These are phyloP conservation scores for Herpetomonas samuelpessoai DNA, from an alignment of 208 protist species.

Conservation along the genomic window DNA sequence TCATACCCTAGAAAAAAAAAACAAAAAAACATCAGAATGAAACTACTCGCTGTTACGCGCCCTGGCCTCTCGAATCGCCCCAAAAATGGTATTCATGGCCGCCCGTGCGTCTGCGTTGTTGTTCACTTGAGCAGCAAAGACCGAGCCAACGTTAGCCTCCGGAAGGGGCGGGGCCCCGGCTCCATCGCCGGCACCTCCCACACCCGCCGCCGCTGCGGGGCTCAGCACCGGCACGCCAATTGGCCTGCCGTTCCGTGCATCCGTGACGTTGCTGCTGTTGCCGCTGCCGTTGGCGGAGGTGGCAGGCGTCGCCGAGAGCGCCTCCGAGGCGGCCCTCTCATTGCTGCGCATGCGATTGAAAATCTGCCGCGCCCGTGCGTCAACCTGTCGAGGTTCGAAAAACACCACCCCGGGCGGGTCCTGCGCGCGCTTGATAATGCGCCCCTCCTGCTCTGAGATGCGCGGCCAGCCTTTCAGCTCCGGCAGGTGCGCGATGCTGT, in stretches of 20 bases:
- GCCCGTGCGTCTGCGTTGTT: slow-evolving; percentile 29
- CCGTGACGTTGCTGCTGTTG: slow-evolving; percentile 3
- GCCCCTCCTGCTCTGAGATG: slow-evolving; percentile 53
- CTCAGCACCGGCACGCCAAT: too few species aligned
- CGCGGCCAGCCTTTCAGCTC: slow-evolving; percentile 62
- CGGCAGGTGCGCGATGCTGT: too few species aligned
- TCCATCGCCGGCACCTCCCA: not conserved
- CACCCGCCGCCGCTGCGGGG: too few species aligned
- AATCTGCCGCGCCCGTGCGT: slow-evolving; percentile 43
- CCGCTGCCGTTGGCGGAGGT: not conserved
- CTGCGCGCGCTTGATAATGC: slow-evolving; percentile 51
- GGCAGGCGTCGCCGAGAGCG: not conserved
- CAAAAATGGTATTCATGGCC: slow-evolving; percentile 29
- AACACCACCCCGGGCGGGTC: slow-evolving; percentile 65
- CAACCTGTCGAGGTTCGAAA: slow-evolving; percentile 59
- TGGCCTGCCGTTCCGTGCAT: too few species aligned
- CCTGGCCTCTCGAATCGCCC: slow-evolving; percentile 11
- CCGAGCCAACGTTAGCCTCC: slow-evolving; percentile 24
- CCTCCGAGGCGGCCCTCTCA: not conserved
- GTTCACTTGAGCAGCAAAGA: slow-evolving; percentile 24
- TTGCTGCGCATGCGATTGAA: slow-evolving; percentile 25
- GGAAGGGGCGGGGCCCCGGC: slow-evolving; percentile 14
- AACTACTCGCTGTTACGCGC: slow-evolving; percentile 4
- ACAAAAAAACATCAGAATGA: slow-evolving; percentile 16
- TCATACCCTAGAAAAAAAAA: slow-evolving; percentile 9